These are phyloP conservation scores for Tricholoma saponaceum DNA, from an alignment of 768 basidiomycete genomes.

Conservation along the genomic window DNA sequence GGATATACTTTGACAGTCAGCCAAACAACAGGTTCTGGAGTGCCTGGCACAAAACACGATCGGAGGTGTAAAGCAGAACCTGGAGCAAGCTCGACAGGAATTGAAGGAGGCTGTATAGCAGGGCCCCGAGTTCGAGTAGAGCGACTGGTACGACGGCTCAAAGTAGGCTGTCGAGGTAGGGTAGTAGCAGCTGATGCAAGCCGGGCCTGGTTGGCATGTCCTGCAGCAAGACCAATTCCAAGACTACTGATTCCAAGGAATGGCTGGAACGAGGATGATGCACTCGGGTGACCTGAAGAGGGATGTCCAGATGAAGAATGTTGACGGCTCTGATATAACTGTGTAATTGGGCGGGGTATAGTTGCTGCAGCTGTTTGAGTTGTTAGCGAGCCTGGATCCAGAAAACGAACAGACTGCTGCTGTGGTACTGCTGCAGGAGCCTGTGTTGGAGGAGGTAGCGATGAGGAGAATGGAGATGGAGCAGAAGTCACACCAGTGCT, in stretches of 20 bases:
- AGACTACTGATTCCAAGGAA: no score
- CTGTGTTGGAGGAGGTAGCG: background rate
- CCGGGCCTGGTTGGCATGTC: background rate
- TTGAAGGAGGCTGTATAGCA: background rate
- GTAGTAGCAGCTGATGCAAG: background rate
- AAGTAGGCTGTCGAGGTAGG: background rate
- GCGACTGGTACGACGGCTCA: background rate
- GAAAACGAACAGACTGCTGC: background rate
- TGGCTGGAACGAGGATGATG: background rate
- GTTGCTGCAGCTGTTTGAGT: background rate
- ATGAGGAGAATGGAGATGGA: no score
- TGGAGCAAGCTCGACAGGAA: background rate
- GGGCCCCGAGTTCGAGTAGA: background rate
- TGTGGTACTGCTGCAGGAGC: no score
- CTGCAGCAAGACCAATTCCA: background rate
- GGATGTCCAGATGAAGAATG: no score
- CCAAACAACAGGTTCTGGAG: background rate
- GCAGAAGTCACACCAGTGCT: no score
- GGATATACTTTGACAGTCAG: background rate
- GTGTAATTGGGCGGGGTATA: no score
- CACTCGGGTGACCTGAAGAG: no score
- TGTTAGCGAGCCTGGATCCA: background rate
- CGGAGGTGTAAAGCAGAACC: background rate
- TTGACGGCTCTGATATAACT: no score
- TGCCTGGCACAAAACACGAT: background rate